A percentile compares a stretch with the other conserved stretches of the same genome.
Evolutionary conservation across 768 basidiomycete species (phyloP).

Genomic region (Holtermanniella nyarrowii): DNA sequence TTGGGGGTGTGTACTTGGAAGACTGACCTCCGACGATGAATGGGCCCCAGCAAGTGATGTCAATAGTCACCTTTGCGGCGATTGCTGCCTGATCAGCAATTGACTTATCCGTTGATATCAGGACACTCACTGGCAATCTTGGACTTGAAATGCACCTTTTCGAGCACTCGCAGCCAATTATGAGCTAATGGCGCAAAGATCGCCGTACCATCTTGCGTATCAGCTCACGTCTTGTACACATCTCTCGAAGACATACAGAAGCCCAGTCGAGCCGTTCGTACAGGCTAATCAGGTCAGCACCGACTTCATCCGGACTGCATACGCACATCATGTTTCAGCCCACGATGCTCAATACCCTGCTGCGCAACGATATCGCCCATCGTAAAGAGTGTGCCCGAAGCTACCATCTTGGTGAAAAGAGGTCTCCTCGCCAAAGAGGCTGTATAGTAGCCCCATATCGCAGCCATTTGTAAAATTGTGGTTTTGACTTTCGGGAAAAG

Average conservation of each 20-base stretch:
- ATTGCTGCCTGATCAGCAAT: slow-evolving; percentile 16
- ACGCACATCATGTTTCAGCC: slow-evolving; percentile 2
- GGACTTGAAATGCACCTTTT: slow-evolving; percentile 17
- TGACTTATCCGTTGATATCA: neutral
- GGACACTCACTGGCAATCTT: slow-evolving; percentile 17
- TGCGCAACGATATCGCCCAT: slow-evolving; percentile 33
- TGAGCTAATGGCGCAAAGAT: slow-evolving; percentile 38
- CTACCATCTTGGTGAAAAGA: slow-evolving; percentile 35
- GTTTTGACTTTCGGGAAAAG: no score
- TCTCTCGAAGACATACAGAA: slow-evolving; percentile 19
- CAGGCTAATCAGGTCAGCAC: slow-evolving; percentile 7
- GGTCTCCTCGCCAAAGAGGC: slow-evolving; percentile 14
- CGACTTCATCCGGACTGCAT: neutral
- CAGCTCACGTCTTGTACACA: neutral
- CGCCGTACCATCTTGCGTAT: slow-evolving; percentile 19
- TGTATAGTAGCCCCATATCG: slow-evolving; percentile 18
- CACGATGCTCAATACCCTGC: slow-evolving; percentile 32
- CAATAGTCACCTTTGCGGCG: slow-evolving; percentile 15
- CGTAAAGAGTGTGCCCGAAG: slow-evolving; percentile 25
- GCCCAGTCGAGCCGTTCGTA: slow-evolving; percentile 26
- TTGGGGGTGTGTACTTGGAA: slow-evolving; percentile 3
- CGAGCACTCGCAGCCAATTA: slow-evolving; percentile 26
- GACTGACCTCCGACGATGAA: slow-evolving; percentile 25
- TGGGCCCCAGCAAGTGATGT: slow-evolving; percentile 30
- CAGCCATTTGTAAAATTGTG: neutral